Evolutionary conservation across 768 basidiomycete species (phyloP), one percentile per base, ranked within the genome.

Genomic region (Pulveroboletus sp.): DNA sequence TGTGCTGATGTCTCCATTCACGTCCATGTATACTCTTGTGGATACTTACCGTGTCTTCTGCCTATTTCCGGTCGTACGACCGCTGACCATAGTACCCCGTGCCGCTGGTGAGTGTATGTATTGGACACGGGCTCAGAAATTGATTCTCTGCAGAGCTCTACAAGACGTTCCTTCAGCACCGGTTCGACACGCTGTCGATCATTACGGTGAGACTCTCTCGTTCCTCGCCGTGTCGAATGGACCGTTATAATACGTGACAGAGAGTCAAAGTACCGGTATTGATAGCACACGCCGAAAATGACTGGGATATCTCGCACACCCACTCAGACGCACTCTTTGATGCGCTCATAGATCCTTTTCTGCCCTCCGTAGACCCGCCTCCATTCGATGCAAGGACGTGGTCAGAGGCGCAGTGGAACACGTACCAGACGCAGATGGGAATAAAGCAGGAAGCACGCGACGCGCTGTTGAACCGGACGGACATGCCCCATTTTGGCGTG

Each of bases 261-360:
- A 72, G 76, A 50, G 78, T 90, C 56, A 79, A 80, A 56, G 78
- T 79, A 0, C 82, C 85, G 8, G 76, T 88, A 6, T 70, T 92
- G 35, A 76, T 93, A 54, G 81, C 78, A 0, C 91, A 93, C 63
- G 81, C 90, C 8, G 72, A 77, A 53, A 75, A 91, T 63, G 91
- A 93, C 67, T 73, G 70, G 57, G 83, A 88, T 21, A 90, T 93
- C 43, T 83, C 84, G 0, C 73, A 80, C 56, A 71, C 76, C 1
- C 90, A 93, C 62, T 83, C 91, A 0, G 71, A 75, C 13, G 68
- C 73, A 0, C 77, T 93, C 24, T 90, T 90, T 66, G 74, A 86
- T 24, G 71, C 78, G 0, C 78, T 91, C 48, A 63, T 89, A 27
- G 81, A 83, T 18, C 81, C 80, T 1, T 70, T 78, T 49, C 73